Base-by-base conservation (phyloP, 345 rosid species). In the Citrus maxima region DNA sequence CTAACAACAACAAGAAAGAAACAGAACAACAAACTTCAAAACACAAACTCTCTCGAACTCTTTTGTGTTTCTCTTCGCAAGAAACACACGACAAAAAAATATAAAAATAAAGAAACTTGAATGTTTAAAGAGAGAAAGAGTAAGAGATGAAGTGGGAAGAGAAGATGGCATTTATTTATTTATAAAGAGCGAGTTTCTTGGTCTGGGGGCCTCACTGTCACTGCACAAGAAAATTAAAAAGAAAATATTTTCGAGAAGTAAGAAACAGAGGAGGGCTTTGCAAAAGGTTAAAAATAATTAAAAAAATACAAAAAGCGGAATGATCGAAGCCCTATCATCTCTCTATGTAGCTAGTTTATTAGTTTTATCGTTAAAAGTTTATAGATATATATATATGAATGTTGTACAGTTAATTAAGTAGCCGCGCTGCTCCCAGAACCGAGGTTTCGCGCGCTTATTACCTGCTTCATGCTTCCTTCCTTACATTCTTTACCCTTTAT, bases 181-280 rank as follows among this genome's bases (percentile, higher is more conserved):
- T 67, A 55, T 77, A 37, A 75, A 71, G 61, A 37, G 24, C 9
- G 12, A 7, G 42, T 19, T 30, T 66, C 35, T 19, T 70, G 74
- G 42, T 42, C 37, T 49, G 63, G 65, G 34, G 67, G 81, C 86
- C 85, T 63, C 84, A 67, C 80, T 78, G 84, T 63, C 84, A 72
- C 81, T 80, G 85, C 80, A 80, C 84, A 72, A 83, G 70, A 80
- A 74, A 24, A 46, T 7, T 32, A 46, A 67, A 65, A 62, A 58
- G 27, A 28, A 55, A 64, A 65, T 58, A 55, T 79, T 77, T 73
- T 68, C 18, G 61, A 67, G 34, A 61, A 35, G 46, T 5, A 19
- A 40, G 34, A 37, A 62, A 71, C 51, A 54, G n/a, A 74, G 64
- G 14, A 19, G 56, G 19, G 71, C 28, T 34, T 12, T 12, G 42